Evolutionary conservation across 164 flowering plant species (phyloP), one percentile per base, ranked within the genome.

Genomic region (Hamamelis virginiana): DNA sequence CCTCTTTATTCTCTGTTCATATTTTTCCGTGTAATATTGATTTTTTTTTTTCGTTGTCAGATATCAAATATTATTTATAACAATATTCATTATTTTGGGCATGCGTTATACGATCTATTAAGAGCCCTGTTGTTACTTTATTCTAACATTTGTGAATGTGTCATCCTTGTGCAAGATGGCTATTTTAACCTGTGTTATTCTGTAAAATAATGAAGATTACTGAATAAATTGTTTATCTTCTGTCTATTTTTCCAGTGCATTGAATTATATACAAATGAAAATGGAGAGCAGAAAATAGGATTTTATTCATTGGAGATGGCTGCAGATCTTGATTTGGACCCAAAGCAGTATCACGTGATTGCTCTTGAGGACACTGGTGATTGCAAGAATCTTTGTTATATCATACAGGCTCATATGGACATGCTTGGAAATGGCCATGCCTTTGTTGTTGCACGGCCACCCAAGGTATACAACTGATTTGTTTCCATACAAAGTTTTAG

Each of bases 271-370:
- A 89, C 85, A 22, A 64, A 51, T 47, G 84, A 90, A 38, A 80
- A 86, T 28, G 92, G 81, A 4, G 84, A 75, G 41, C 78, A 84
- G 65, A 80, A 63, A 67, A 75, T 84, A 58, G 98, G 96, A 56
- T 88, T 94, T 69, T 94, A 92, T 82, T 83, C 98, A 8, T 75
- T 94, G 80, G 97, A 89, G 82, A 92, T 94, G 98, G 98, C 95
- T 59, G 70, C 77, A 64, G 97, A 92, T 80, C 95, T 94, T 60
- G 92, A 89, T 69, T 72, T 94, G 83, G 88, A 89, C 57, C 97
- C 98, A 33, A 91, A 91, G 80, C 98, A 79, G 58, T 75, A 82
- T 74, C 97, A 94, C 78, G 88, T 91, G 33, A 82, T 94, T 74
- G 95, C 97, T 74, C 92, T 94, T 69, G 91, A 92, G 76, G 87